Evolutionary conservation across 1,139 yeast genomes (phyloP).

Genomic region (Pichia inconspicua): DNA sequence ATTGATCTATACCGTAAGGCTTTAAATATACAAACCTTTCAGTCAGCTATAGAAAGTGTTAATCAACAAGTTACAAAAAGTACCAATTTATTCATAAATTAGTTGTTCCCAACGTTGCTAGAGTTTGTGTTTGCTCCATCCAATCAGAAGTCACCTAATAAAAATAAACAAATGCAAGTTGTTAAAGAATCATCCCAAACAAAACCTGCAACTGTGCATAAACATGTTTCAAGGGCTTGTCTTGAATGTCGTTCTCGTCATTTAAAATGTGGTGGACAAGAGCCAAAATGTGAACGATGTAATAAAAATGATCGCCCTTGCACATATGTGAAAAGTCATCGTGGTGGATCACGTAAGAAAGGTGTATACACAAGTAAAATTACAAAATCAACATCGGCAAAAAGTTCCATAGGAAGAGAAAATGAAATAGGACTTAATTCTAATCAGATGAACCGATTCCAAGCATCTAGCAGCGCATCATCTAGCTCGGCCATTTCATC

Average conservation of each 20-base stretch:
- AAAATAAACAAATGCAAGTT: background rate
- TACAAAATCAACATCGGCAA: background rate
- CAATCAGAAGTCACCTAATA: background rate
- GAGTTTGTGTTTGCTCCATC: background rate
- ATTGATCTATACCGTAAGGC: too few relatives aligned
- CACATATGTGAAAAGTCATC: slow-evolving; percentile 39
- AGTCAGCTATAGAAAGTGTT: too few relatives aligned
- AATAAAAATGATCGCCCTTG: slow-evolving; percentile 30
- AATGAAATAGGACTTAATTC: background rate
- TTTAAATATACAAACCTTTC: too few relatives aligned
- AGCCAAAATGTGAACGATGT: slow-evolving; percentile 40
- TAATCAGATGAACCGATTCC: background rate
- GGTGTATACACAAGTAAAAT: slow-evolving; percentile 30
- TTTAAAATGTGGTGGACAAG: slow-evolving; percentile 40
- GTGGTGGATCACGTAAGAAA: slow-evolving; percentile 45
- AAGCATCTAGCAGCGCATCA: background rate
- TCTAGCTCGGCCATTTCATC: background rate
- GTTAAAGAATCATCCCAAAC: background rate
- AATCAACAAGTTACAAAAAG: too few relatives aligned
- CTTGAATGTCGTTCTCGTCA: slow-evolving; percentile 43
- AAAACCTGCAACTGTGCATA: slow-evolving; percentile 12
- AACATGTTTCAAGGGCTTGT: slow-evolving; percentile 40
- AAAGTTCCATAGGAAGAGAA: background rate
- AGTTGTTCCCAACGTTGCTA: too few relatives aligned
- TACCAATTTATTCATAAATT: too few relatives aligned